Percentiles rank a stretch among this genome's conserved stretches.
These are phyloP conservation scores for Colletotrichum sp. DNA, from an alignment of 2,329 filamentous ascomycete species.

Conservation along the genomic window DNA sequence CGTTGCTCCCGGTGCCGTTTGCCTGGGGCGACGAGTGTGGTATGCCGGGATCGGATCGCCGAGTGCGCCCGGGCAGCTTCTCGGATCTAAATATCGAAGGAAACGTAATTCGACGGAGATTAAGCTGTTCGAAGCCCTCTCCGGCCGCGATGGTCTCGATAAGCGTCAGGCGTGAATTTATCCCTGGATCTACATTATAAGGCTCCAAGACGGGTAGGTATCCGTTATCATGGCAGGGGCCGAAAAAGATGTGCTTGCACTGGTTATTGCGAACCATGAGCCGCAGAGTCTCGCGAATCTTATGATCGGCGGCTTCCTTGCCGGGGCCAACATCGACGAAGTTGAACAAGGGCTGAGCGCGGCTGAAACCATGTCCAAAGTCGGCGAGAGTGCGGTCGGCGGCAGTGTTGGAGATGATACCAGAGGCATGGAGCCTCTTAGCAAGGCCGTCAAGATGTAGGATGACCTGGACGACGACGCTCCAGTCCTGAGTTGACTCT, in stretches of 20 bases:
- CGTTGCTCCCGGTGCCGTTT: not conserved
- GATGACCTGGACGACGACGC: slow-evolving; percentile 33
- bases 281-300: slow-evolving; percentile 34
- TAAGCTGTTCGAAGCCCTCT: slow-evolving; percentile 29
- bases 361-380: slow-evolving; percentile 34
- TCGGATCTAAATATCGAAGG: slow-evolving; percentile 32
- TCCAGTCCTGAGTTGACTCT: slow-evolving; percentile 29
- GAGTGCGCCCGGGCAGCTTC: slow-evolving; percentile 3
- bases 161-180: slow-evolving; percentile 29
- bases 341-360: slow-evolving; percentile 34
- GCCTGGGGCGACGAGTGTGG: not conserved
- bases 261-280: slow-evolving; percentile 32
- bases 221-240: slow-evolving; percentile 34
- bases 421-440: slow-evolving; percentile 27
- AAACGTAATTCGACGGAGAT: slow-evolving; percentile 27
- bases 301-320: slow-evolving; percentile 36
- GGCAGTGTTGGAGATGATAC: slow-evolving; percentile 22
- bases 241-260: slow-evolving; percentile 33
- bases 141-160: slow-evolving; percentile 30
- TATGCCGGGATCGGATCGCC: not conserved
- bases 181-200: slow-evolving; percentile 26
- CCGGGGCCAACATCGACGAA: slow-evolving; percentile 35
- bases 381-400: slow-evolving; percentile 25
- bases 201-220: slow-evolving; percentile 34
- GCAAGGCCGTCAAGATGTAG: slow-evolving; percentile 34